A percentile compares a stretch with the other conserved stretches of the same genome.
phyloP scores from a whole-genome alignment of 768 basidiomycete species.

The Polyporus arcularius region DNA sequence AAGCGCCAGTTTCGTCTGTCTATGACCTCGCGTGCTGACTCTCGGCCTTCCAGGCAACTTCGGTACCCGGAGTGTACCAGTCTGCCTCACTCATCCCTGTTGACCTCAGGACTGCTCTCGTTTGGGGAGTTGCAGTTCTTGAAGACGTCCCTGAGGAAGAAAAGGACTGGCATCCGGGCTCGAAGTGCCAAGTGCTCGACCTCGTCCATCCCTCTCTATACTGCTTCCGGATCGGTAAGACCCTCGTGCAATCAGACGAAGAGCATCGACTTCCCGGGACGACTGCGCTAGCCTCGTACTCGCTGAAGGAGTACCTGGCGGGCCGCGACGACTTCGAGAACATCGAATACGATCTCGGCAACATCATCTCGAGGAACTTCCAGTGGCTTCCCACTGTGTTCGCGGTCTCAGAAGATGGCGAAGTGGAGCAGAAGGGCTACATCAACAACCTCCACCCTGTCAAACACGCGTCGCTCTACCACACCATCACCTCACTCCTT shows the following conservation, averaged over 20 bases:
- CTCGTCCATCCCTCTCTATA: conserved; percentile 48
- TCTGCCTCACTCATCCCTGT: neutral
- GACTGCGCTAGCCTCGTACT: neutral
- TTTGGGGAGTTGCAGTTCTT: conserved; percentile 20
- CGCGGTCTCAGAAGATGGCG: conserved; percentile 22
- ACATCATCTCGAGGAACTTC: conserved; percentile 15
- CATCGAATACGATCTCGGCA: no score
- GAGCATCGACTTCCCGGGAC: neutral
- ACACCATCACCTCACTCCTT: conserved; percentile 16
- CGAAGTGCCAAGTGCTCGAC: conserved; percentile 44
- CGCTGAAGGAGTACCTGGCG: neutral
- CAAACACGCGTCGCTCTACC: conserved; percentile 20
- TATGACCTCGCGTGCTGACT: no score
- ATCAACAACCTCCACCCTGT: conserved; percentile 33
- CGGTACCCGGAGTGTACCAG: neutral
- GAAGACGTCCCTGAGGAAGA: conserved; percentile 37
- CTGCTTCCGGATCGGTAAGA: conserved; percentile 25
- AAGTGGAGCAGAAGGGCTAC: conserved; percentile 22
- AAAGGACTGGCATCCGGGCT: conserved; percentile 50
- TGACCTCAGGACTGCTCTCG: neutral
- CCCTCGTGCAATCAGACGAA: neutral
- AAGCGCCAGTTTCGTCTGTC: no score
- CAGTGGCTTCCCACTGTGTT: conserved; percentile 34
- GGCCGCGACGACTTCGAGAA: neutral
- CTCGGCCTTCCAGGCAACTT: neutral